Evolutionary conservation across 1,284 basidiomycete species (phyloP).

Genomic region (Boletus holoroseus): DNA sequence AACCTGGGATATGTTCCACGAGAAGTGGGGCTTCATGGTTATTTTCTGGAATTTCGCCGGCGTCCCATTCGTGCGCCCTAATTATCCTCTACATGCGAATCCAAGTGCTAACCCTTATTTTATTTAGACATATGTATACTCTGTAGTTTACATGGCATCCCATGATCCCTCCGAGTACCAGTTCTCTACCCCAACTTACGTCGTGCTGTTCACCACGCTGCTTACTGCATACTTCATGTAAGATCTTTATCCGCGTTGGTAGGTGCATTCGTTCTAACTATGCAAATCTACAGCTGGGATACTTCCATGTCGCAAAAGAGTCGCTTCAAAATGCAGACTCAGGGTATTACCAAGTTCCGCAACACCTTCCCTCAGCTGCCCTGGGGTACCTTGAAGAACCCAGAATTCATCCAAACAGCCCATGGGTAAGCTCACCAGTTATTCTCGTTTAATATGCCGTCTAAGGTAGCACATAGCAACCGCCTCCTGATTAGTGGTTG

Average conservation of each 20-base stretch:
- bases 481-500: constrained; percentile 81
- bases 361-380: constrained; percentile 94
- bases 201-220: constrained; percentile 70
- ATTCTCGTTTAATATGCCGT: neutral
- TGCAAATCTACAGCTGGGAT: constrained; percentile 64
- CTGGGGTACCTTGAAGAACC: constrained; percentile 80
- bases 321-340: constrained; percentile 95
- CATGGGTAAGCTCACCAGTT: constrained; percentile 60
- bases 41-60: constrained; percentile 99
- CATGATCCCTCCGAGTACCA: constrained; percentile 84
- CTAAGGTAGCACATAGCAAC: constrained; percentile 47
- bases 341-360: constrained; percentile 81
- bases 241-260: constrained; percentile 13
- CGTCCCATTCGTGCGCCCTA: constrained; percentile 65
- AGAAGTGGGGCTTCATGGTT: constrained; percentile 95
- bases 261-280: constrained; percentile 9
- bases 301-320: constrained; percentile 97
- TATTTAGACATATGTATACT: constrained; percentile 90
- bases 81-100: neutral
- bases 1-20: constrained; percentile 99
- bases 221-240: constrained; percentile 83
- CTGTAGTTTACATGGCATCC: constrained; percentile 97
- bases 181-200: constrained; percentile 75
- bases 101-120: constrained; percentile 27
- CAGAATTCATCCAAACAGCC: constrained; percentile 87